Base-by-base conservation (phyloP, 805 yeast genomes). In the Metschnikowia vanudenii region DNA sequence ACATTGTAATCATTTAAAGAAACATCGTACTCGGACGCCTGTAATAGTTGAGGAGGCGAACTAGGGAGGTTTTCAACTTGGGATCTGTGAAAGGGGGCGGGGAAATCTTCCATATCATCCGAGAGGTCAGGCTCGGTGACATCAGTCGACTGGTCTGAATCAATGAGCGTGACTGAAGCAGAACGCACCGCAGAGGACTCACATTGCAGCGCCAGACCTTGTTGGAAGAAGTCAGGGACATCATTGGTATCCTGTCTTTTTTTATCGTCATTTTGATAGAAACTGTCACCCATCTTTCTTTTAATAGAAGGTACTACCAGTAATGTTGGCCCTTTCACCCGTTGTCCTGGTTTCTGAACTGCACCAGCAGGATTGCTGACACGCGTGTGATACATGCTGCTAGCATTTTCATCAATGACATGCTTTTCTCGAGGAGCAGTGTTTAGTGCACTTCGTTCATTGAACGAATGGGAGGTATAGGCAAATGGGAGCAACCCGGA, bases 401-500 rank as follows among this genome's bases (percentile, higher is more conserved):
- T 61, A 10, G 79, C 78, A 57, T 76, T 72, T 50, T 65, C 66
- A 52, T 75, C 79, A 14, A 69, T 64, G 7, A 63, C 65, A 10
- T 54, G 60, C 29, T 73, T 54, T 14, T 69, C 71, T 40, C 74
- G 54, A 2, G 80, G 80, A 13, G 68, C 64, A 1, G 71, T 63
- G 35, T 68, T 64, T 16, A 76, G 54, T 0, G 72, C 65, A 11
- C 59, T 52, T 18, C 60, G 50, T 13, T 55, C 60, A 31, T 67
- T 70, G 24, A 59, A 58, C 0, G 63, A 48, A 2, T 69, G 57
- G 9, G 67, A 60, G 47, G 68, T 72, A 52, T 64, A 78, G 3
- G 81, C 78, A 63, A 77, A 72, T 4, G 83, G 82, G n/a, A 76
- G 63, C 20, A 78, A 54, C 1, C 72, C 74, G 44, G 64, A 68